Evolutionary conservation across 768 basidiomycete species (phyloP), one percentile per base, ranked within the genome.

Genomic region (Butyriboletus loyo): DNA sequence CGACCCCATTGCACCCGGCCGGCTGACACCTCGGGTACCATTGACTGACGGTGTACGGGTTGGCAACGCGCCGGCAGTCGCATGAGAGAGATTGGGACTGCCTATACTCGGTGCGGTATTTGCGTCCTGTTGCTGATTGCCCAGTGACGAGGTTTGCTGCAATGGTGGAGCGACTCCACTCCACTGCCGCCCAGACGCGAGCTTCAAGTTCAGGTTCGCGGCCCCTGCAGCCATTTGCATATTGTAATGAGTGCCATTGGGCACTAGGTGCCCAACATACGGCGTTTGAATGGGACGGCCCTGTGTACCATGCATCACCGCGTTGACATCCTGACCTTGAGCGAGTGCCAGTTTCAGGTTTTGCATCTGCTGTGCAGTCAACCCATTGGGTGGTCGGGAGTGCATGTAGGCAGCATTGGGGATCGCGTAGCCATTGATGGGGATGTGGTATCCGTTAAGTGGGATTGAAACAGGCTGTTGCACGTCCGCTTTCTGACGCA

Each of bases 311-410:
- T 75, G 75, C 48, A 73, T 61, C 37, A 66, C 58, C 41, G 47
- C 44, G 48, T 72, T 71, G 34, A 75, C 58, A 39, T 77, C 79
- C 53, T 72, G 74, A 17, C 65, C 68, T 48, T 68, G 70, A 32
- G 77, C 78, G 52, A 84, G 79, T 4, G 78, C 81, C 9, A 78
- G 69, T 67, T 85, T 85, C 37, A 86, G 60, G 49, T 72, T 77
- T 64, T 84, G 82, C 65, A 86, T 71, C 59, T 86, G 84, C 54
- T 86, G 85, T 19, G 72, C 53, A 31, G 74, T 80, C 41, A 86
- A 64, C 2, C 72, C 71, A 39, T 71, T 73, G 5, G 69, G 68
- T 41, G 72, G 75, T 46, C 70, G 72, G 42, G 55, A 61, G 39
- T 61, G 72, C 69, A 68, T 68, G 61, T 61, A 68, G 46, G 66